Conservation (phyloP, 139 green algal genomes). For the Eudorina sp. region DNA sequence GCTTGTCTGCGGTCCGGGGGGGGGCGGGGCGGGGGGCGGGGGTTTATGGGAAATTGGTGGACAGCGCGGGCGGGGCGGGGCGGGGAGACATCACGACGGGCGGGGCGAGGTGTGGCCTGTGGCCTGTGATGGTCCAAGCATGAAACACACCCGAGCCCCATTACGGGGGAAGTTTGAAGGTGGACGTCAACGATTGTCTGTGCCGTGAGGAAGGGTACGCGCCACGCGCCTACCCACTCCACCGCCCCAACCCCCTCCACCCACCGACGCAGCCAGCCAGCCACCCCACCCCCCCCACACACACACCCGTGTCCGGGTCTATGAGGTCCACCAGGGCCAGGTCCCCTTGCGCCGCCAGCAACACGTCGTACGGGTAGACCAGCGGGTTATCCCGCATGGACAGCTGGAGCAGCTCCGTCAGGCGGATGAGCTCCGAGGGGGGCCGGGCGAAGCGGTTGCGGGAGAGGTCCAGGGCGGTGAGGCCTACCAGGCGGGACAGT, state of each 20-base stretch:
- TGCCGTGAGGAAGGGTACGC: too few relatives aligned
- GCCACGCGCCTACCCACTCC: background rate
- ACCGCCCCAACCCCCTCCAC: background rate
- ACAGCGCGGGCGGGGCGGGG: too few relatives aligned
- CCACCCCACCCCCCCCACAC: background rate
- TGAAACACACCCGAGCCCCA: background rate
- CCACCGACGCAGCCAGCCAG: background rate
- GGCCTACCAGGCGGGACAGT: constrained; percentile 52
- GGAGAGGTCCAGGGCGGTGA: constrained; percentile 62
- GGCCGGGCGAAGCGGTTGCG: constrained; percentile 55
- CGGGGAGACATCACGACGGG: too few relatives aligned
- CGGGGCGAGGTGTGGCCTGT: too few relatives aligned
- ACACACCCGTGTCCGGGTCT: constrained; percentile 8
- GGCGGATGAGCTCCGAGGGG: constrained; percentile 44
- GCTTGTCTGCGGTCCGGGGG: constrained; percentile 29
- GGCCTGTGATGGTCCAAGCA: constrained; percentile 1
- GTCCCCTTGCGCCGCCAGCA: constrained; percentile 53
- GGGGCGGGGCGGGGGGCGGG: background rate
- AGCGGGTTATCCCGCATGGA: constrained; percentile 50
- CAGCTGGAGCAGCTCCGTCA: constrained; percentile 51
- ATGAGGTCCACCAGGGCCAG: constrained; percentile 29
- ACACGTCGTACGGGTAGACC: constrained; percentile 10
- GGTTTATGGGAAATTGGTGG: too few relatives aligned
- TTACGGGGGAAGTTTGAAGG: too few relatives aligned
- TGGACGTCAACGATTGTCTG: too few relatives aligned